These are phyloP conservation scores for Hymenoscyphus fructigenus DNA, from an alignment of 2,329 filamentous ascomycete genomes.

Conservation along the genomic window DNA sequence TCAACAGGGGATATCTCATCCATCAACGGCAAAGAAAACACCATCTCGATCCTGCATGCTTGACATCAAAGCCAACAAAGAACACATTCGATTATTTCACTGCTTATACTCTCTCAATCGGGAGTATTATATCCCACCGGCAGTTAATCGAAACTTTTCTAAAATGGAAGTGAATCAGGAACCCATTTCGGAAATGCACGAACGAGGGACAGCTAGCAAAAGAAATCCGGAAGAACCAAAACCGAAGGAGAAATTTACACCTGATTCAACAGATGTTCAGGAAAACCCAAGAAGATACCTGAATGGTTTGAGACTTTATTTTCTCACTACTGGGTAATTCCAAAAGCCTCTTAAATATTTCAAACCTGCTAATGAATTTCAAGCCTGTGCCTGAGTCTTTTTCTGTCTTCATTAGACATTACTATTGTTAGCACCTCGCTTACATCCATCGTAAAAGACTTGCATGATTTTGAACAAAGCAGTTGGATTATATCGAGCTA, in stretches of 20 bases:
- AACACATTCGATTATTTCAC: no score
- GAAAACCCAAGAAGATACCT: neutral
- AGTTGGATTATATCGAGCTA: constrained; percentile 21
- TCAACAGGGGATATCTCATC: no score
- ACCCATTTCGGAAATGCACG: no score
- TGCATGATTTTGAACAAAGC: constrained; percentile 14
- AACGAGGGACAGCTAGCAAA: neutral
- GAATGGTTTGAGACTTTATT: neutral
- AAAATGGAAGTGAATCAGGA: no score
- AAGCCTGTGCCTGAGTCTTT: neutral
- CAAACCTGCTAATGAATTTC: neutral
- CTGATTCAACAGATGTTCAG: neutral
- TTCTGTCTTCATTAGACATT: constrained; percentile 21
- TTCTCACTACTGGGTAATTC: neutral
- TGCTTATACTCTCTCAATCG: no score
- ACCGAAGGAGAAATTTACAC: neutral
- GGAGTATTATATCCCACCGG: no score
- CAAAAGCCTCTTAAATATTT: neutral
- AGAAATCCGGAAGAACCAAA: neutral
- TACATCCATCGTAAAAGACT: constrained; percentile 16
- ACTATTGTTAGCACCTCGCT: constrained; percentile 22
- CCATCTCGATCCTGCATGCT: no score
- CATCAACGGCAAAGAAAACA: no score
- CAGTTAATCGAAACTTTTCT: no score
- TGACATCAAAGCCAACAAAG: no score